Evolutionary conservation across 208 protist species (phyloP), one percentile per base, ranked within the genome.

Genomic region (Leishmania mexicana): DNA sequence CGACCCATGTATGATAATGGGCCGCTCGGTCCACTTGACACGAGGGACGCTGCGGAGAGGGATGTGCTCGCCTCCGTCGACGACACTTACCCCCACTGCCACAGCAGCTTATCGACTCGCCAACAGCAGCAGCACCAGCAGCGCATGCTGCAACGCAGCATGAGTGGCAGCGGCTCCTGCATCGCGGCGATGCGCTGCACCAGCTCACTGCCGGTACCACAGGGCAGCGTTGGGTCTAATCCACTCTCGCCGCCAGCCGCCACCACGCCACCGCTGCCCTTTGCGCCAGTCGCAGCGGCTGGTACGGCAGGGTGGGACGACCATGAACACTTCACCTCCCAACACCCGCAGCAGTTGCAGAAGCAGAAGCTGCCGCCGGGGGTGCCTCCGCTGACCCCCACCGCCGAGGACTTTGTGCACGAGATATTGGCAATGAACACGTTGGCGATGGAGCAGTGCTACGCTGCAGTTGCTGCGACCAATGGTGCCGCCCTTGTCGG

Each of bases 391-490:
- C 65, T 90, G 54, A 79, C 67, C 3, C 62, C 84, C 4, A 75
- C 83, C 21, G 88, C 83, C 38, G 89, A 92, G 53, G 87, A 93
- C 74, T 88, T 96, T 64, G 83, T 95, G 35, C 89, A 93, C 76
- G 92, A 95, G 72, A 84, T 95, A 64, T 87, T 97, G 71, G 91
- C 90, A 24, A 93, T 95, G 88, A 97, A 97, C 83, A 93, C 94
- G 7, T 85, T 94, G 58, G 94, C 91, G 54, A 97, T 97, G 94
- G 91, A 95, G 84, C 84, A 86, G 53, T 93, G 89, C 82, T 79
- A 92, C 68, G 74, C 82, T 5, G 85, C 83, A 57, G n/a, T 83
- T 28, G 83, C 78, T 28, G 80, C 78, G 3, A 64, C 45, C 62
- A 64, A 38, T n/a, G 58, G 51, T 49, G 60, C 42, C 21, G 47